phyloP scores from a whole-genome alignment of 2,329 filamentous ascomycete genomes.

The Fusarium transvaalense region DNA sequence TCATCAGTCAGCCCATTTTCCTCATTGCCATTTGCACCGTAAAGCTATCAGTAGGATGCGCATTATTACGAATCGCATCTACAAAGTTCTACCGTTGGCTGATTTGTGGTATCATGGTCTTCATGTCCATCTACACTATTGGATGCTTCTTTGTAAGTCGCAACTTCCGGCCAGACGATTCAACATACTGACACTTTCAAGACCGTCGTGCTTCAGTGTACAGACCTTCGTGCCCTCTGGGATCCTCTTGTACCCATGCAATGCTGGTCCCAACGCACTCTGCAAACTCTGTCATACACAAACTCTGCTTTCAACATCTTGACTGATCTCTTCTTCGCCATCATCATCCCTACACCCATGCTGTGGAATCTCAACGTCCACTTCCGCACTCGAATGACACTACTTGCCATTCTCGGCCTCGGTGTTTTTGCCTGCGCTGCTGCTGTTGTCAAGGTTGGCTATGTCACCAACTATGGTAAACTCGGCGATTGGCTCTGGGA shows the following conservation, averaged over 20 bases:
- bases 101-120: slow-evolving; percentile 55
- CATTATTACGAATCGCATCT: slow-evolving; percentile 57
- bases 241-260: slow-evolving; percentile 54
- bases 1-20: slow-evolving; percentile 60
- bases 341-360: slow-evolving; percentile 55
- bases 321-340: slow-evolving; percentile 56
- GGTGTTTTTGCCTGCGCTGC: slow-evolving; percentile 60
- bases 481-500: slow-evolving; percentile 60
- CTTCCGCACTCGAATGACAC: slow-evolving; percentile 54
- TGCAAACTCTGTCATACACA: slow-evolving; percentile 59
- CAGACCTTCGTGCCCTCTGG: slow-evolving; percentile 60
- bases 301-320: slow-evolving; percentile 55
- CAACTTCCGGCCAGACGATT: fast-evolving
- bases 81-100: slow-evolving; percentile 53
- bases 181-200: not conserved
- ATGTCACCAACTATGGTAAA: slow-evolving; percentile 56
- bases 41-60: slow-evolving; percentile 58
- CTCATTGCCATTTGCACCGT: slow-evolving; percentile 57
- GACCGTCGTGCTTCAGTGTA: slow-evolving; percentile 63
- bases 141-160: slow-evolving; percentile 54
- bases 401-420: slow-evolving; percentile 57
- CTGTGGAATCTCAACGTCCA: slow-evolving; percentile 58
- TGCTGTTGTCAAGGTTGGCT: slow-evolving; percentile 57
- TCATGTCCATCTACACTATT: slow-evolving; percentile 52
- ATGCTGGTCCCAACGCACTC: slow-evolving; percentile 57